Conservation (phyloP, 345 rosid species). For the Citrus unshiu region DNA sequence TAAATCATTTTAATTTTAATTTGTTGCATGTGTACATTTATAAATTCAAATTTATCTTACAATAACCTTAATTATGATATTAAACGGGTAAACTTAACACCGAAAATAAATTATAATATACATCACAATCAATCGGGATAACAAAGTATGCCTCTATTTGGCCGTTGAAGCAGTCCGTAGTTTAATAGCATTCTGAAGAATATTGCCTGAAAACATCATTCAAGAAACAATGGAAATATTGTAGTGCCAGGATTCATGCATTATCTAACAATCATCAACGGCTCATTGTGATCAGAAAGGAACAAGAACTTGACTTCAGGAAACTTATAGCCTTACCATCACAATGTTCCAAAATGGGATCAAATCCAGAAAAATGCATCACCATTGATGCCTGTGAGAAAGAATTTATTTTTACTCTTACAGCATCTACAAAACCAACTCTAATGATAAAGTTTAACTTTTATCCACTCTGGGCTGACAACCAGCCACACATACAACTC, state of each 20-base stretch:
- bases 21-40: no score
- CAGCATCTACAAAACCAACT: conserved; percentile 19
- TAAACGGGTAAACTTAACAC: no score
- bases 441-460: background rate
- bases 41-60: no score
- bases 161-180: no score
- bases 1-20: no score
- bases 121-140: no score
- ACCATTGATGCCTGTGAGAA: background rate
- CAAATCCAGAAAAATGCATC: background rate
- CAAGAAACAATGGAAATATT: background rate
- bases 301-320: background rate
- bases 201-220: background rate
- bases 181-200: background rate
- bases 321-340: background rate
- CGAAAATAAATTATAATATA: no score
- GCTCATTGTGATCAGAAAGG: no score
- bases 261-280: background rate
- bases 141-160: no score
- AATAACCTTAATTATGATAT: no score
- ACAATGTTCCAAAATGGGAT: background rate
- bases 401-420: conserved; percentile 16
- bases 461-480: conserved; percentile 19
- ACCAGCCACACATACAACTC: conserved; percentile 25
- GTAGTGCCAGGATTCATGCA: background rate